phyloP scores from a whole-genome alignment of 2,329 filamentous ascomycete genomes.

The Blastomyces silverae region DNA sequence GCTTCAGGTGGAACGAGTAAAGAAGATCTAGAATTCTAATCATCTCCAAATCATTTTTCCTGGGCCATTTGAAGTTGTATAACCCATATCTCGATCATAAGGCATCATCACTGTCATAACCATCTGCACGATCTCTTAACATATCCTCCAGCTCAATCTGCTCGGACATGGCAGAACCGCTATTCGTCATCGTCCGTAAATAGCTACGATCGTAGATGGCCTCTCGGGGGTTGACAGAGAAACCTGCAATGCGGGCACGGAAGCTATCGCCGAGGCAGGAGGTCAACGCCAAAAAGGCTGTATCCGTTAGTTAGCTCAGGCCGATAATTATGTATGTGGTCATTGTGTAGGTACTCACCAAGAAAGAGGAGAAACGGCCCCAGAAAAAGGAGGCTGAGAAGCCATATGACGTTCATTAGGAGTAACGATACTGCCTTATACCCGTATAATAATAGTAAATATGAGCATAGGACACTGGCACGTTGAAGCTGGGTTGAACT shows the following conservation, averaged over 20 bases:
- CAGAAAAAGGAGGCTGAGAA: constrained; percentile 36
- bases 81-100: constrained; percentile 6
- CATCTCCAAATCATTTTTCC: neutral
- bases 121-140: constrained; percentile 42
- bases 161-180: constrained; percentile 51
- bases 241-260: constrained; percentile 44
- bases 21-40: constrained; percentile 66
- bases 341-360: constrained; percentile 25
- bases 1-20: constrained; percentile 22
- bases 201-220: constrained; percentile 51
- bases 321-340: neutral
- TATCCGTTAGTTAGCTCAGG: constrained; percentile 2
- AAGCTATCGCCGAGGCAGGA: constrained; percentile 51
- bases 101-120: constrained; percentile 24
- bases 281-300: constrained; percentile 49
- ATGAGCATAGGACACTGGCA: neutral
- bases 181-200: constrained; percentile 50
- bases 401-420: constrained; percentile 32
- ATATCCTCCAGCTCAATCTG: constrained; percentile 59
- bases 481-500: neutral
- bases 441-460: constrained; percentile 4
- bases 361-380: constrained; percentile 33
- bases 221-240: constrained; percentile 39
- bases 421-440: neutral
- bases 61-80: neutral